Base-by-base conservation (phyloP, 257 asterid genomes). In the Petrea volubilis region DNA sequence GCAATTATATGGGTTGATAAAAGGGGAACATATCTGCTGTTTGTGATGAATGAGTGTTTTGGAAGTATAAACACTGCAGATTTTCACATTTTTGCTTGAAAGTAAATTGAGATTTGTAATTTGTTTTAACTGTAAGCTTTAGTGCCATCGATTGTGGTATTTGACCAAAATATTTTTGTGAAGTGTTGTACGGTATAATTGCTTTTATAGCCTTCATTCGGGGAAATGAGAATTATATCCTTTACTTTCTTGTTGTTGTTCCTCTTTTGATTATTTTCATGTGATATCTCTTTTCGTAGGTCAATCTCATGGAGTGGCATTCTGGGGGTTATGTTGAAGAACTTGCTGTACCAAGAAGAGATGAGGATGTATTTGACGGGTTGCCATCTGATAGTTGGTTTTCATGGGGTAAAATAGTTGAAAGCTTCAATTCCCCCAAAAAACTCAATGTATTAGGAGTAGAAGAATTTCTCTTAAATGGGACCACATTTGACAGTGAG, bases 231-330 rank as follows among this genome's bases (percentile, higher is more conserved):
- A 1, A 50, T 3, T 43, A 43, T 40, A 56, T 41, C 29, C 10
- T 24, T 29, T 64, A 28, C 29, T 17, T 64, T 64, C 10, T 41
- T n/a, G 14, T 28, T 46, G 23, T 46, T 14, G 58, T 31, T 43
- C 34, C 15, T 33, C 25, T 65, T 56, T 23, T 51, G 46, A 24
- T 28, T 28, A n/a, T 51, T 3, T 20, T 62, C 56, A 15, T 58
- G 11, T 33, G 21, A 15, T 43, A 25, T 68, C 52, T 28, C 33
- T 36, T 24, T 7, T 56, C 31, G 52, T 25, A 78, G 82, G 59
- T 60, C 65, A 33, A 34, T 46, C 63, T 20, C 44, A 82, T 82
- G 86, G 84, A 79, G 28, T 73, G 84, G 86, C 58, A 76, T 77
- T 75, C 13, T 51, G 79, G 47, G 27, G 65, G 40, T 55, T 41